Base-by-base conservation (phyloP, 1,139 yeast genomes). In the Saccharomyces uvarum region DNA sequence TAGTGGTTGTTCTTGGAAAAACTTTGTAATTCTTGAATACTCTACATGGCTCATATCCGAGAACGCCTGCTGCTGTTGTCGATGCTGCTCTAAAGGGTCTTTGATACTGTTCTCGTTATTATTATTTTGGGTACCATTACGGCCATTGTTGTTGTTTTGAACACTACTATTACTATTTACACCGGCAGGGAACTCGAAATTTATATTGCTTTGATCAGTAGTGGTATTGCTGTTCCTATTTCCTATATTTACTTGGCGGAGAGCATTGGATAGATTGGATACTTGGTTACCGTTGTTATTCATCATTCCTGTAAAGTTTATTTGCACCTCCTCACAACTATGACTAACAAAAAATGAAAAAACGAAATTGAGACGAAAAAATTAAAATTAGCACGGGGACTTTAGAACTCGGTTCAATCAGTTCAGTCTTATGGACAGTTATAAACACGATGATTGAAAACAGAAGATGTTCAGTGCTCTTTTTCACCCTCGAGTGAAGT, bases 1-100 rank as follows among this genome's bases (percentile, higher is more conserved):
- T 21, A 81, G 73, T 3, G 97, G 96, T 59, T 85, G 88, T 63
- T 86, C 83, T 61, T 80, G 83, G 68, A 89, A 85, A 69, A 88
- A 89, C 58, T 80, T 80, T 28, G 88, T 79, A 55, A 90, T 83
- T 63, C 96, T 76, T 75, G 81, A 53, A 60, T 57, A 46, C 59
- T 74, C 70, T 51, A 64, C 58, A 3, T 62, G 61, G 26, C 62
- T 64, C 49, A 55, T 28, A 48, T 19, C 14, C 8, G 50, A 16
- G 32, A 38, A 24, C 21, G 46, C 49, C 27, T 51, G 50, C 32
- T 55, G 54, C 51, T 60, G 62, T 32, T 56, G 59, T 44, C 58
- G 60, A 47, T 62, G 61, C 44, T 61, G 61, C 49, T 54, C 53
- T 29, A 48, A 16, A 48, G 50, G 56, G 59, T 49, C 59, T 58